phyloP scores from a whole-genome alignment of 805 yeast genomes.

The Saccharomycopsis sp. region DNA sequence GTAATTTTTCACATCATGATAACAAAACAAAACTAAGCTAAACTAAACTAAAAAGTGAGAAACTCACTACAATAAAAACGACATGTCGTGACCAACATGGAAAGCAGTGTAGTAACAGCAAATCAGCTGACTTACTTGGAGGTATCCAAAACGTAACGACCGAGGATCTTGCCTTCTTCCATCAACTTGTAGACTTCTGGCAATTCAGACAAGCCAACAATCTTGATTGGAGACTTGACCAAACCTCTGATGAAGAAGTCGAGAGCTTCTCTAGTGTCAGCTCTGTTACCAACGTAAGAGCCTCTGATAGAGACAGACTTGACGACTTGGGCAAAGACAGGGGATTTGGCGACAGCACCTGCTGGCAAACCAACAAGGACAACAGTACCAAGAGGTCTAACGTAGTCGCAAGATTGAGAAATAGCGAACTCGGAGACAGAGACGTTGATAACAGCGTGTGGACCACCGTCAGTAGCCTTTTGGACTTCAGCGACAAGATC shows the following conservation, averaged over 20 bases:
- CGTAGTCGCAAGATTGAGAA: constrained; percentile 51
- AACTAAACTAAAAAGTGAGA: background rate
- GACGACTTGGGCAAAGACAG: constrained; percentile 68
- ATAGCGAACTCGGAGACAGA: constrained; percentile 69
- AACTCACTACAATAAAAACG: background rate
- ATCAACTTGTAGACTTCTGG: constrained; percentile 65
- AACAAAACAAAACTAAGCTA: background rate
- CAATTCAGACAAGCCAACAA: constrained; percentile 69
- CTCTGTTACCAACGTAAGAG: constrained; percentile 85
- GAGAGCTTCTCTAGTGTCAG: constrained; percentile 76
- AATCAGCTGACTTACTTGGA: background rate
- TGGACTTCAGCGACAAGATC: constrained; percentile 50
- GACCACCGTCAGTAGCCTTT: constrained; percentile 62
- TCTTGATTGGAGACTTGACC: constrained; percentile 64
- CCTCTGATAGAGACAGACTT: constrained; percentile 68
- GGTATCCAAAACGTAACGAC: constrained; percentile 77
- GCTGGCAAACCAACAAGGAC: constrained; percentile 76
- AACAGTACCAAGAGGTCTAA: constrained; percentile 62
- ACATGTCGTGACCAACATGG: background rate
- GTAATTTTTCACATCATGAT: background rate
- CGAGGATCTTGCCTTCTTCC: constrained; percentile 80
- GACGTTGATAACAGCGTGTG: constrained; percentile 70
- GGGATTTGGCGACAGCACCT: constrained; percentile 62
- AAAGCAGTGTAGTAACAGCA: background rate
- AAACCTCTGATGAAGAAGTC: constrained; percentile 68